Conservation (phyloP, 176 grass and related monocot species). For the Chloris gayana region DNA sequence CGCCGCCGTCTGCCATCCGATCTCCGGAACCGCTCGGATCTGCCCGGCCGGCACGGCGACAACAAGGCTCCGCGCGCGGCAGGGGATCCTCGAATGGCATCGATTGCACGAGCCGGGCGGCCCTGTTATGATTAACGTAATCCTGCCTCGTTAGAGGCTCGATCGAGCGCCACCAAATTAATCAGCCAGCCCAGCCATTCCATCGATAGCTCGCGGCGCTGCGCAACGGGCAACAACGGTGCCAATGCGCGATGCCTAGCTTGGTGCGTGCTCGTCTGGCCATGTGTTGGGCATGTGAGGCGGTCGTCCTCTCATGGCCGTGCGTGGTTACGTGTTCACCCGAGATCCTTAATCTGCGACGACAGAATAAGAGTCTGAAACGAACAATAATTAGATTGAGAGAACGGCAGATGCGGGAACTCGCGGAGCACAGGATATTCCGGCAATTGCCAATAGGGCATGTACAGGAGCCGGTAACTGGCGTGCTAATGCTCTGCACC, state of each 20-base stretch:
- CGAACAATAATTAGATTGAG: background rate
- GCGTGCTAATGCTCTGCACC: conserved; percentile 35
- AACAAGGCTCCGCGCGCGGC: conserved; percentile 17
- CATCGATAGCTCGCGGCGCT: background rate
- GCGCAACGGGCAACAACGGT: background rate
- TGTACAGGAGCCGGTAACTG: conserved; percentile 23
- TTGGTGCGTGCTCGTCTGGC: conserved; percentile 16
- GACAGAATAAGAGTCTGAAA: background rate
- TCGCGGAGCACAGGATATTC: background rate
- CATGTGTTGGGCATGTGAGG: conserved; percentile 44
- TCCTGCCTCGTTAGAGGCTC: background rate
- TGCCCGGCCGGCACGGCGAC: conserved; percentile 20
- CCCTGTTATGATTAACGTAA: background rate
- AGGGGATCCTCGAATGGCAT: conserved; percentile 22
- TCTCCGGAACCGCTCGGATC: background rate
- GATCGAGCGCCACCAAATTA: background rate
- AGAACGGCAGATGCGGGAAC: background rate
- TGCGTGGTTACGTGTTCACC: background rate
- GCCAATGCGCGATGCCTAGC: background rate
- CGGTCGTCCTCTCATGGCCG: background rate
- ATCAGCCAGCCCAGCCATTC: background rate
- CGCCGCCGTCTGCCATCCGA: too few relatives aligned
- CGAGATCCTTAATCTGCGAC: conserved; percentile 18
- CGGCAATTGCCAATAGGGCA: background rate
- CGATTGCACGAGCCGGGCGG: background rate